These are phyloP conservation scores for Candida endomychidarum DNA, from an alignment of 805 yeast genomes.

Conservation along the genomic window DNA sequence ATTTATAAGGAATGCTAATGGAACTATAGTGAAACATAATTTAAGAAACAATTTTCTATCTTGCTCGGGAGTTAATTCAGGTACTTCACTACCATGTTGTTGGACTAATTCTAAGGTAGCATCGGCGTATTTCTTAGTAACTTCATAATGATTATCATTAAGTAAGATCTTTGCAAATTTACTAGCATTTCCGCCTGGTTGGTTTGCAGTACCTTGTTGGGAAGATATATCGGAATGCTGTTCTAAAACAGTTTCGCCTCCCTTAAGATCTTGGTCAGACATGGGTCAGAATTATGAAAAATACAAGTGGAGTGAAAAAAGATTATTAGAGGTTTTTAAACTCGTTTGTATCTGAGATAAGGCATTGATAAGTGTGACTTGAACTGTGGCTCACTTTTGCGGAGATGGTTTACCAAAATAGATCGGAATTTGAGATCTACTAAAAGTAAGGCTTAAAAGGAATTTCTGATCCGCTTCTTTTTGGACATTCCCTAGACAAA, in stretches of 20 bases:
- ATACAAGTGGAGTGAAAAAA: no score
- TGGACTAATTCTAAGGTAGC: constrained; percentile 10
- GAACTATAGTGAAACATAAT: constrained; percentile 20
- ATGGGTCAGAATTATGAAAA: no score
- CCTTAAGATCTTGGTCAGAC: not conserved
- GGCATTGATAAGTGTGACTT: no score
- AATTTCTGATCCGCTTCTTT: no score
- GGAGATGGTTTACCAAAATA: no score
- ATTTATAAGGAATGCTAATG: constrained; percentile 28
- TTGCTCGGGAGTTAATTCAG: constrained; percentile 12
- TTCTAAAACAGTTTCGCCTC: not conserved
- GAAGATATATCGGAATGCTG: not conserved
- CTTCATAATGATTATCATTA: constrained; percentile 11
- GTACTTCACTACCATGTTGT: constrained; percentile 9
- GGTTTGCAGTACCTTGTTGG: not conserved
- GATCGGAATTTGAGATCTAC: no score
- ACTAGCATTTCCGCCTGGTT: not conserved
- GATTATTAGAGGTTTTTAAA: no score
- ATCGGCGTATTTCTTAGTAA: constrained; percentile 10
- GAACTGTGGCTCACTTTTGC: no score
- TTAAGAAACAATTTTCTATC: constrained; percentile 14
- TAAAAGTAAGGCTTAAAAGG: no score
- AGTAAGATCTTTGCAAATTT: constrained; percentile 10
- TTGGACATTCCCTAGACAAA: no score
- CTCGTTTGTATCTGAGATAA: no score